Evolutionary conservation across 1,139 yeast species (phyloP).

Genomic region (Pichia sp.): DNA sequence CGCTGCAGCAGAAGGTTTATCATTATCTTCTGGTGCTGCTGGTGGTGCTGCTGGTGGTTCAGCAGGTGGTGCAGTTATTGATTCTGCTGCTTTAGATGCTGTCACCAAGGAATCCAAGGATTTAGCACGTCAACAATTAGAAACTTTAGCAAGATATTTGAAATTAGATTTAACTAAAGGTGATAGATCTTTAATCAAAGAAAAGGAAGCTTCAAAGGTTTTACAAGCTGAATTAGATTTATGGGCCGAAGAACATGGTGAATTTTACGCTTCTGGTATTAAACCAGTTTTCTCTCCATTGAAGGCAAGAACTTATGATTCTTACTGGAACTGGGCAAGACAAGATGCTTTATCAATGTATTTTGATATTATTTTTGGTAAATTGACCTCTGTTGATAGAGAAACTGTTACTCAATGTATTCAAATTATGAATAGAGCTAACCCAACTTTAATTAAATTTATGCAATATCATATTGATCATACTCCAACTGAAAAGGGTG

Average conservation of each 20-base stretch:
- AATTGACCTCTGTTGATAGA: constrained; percentile 81
- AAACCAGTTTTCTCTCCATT: constrained; percentile 83
- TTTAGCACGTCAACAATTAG: constrained; percentile 91
- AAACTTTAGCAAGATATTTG: constrained; percentile 89
- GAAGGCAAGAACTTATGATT: constrained; percentile 93
- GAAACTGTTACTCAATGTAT: constrained; percentile 95
- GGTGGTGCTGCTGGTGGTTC: constrained; percentile 32
- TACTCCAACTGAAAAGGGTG: constrained; percentile 85
- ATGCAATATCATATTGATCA: constrained; percentile 97
- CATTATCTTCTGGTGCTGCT: constrained; percentile 57
- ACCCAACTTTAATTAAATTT: constrained; percentile 86
- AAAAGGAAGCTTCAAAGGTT: constrained; percentile 77
- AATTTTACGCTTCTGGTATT: constrained; percentile 86
- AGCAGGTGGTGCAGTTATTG: constrained; percentile 84
- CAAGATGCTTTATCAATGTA: constrained; percentile 93
- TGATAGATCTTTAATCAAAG: constrained; percentile 77
- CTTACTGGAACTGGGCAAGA: constrained; percentile 99
- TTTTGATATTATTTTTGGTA: constrained; percentile 92
- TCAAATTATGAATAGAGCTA: constrained; percentile 95
- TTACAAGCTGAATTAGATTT: constrained; percentile 87
- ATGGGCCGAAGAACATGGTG: constrained; percentile 94
- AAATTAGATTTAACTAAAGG: constrained; percentile 89
- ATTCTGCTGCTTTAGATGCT: constrained; percentile 94
- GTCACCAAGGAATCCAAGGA: constrained; percentile 83
- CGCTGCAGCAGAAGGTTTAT: constrained; percentile 75